Evolutionary conservation across 805 yeast species (phyloP).

Genomic region (Saturnispora hagleri): DNA sequence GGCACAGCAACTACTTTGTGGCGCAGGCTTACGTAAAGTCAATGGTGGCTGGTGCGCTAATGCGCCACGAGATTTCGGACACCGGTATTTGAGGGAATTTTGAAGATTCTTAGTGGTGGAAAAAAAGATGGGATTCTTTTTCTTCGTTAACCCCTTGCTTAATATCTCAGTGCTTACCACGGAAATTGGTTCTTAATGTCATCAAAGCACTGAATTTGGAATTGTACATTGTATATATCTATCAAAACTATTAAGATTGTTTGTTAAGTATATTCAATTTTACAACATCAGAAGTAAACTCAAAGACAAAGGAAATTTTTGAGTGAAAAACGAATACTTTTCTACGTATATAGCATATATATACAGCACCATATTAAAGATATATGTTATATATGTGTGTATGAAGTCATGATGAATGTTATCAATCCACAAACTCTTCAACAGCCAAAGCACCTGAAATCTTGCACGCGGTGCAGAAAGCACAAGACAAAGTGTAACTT

Average conservation of each 20-base stretch:
- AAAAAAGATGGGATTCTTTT: background rate
- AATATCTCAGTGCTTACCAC: background rate
- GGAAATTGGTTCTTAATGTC: background rate
- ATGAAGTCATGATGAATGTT: background rate
- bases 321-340: background rate
- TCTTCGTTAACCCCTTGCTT: background rate
- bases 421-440: slow-evolving; percentile 11
- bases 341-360: no score
- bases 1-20: background rate
- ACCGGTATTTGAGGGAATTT: background rate
- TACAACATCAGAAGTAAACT: background rate
- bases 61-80: background rate
- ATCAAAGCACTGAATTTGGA: background rate
- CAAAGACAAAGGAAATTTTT: background rate
- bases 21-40: background rate
- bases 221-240: background rate
- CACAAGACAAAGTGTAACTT: slow-evolving; percentile 64
- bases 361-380: background rate
- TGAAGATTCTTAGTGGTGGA: background rate
- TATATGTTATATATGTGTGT: background rate
- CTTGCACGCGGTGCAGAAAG: slow-evolving; percentile 56
- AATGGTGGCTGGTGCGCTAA: background rate
- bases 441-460: slow-evolving; percentile 38
- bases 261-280: background rate
- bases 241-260: background rate